Evolutionary conservation across 768 basidiomycete species (phyloP).

Genomic region (Mycena vitilis): DNA sequence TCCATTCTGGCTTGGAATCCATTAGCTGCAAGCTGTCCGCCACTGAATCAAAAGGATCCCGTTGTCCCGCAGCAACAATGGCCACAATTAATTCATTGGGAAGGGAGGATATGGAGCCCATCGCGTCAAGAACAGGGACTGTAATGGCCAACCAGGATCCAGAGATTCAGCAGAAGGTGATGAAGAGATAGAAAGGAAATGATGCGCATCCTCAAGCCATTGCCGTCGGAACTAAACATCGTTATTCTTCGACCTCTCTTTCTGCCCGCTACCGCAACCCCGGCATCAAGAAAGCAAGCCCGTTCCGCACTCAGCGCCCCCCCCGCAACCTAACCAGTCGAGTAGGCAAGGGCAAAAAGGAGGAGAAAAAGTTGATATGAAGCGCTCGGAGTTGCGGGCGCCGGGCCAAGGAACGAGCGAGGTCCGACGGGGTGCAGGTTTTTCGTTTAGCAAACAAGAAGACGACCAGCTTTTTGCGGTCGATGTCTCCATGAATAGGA

Average conservation of each 20-base stretch:
- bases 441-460: conserved; percentile 55
- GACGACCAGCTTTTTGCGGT: conserved; percentile 84
- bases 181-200: background rate
- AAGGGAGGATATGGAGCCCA: too few species aligned
- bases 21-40: too few species aligned
- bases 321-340: conserved; percentile 71
- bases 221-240: conserved; percentile 8
- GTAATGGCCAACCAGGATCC: too few species aligned
- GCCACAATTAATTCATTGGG: too few species aligned
- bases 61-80: too few species aligned
- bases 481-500: too few species aligned
- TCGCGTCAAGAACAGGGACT: too few species aligned
- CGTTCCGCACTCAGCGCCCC: conserved; percentile 65
- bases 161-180: too few species aligned
- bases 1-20: background rate
- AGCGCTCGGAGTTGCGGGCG: conserved; percentile 77
- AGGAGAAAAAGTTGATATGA: conserved; percentile 93
- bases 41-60: too few species aligned
- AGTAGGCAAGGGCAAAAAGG: conserved; percentile 92
- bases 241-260: background rate
- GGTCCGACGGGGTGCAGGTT: conserved; percentile 76
- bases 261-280: conserved; percentile 18
- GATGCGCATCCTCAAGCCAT: background rate
- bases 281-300: conserved; percentile 37
- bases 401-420: too few species aligned